phyloP scores from a whole-genome alignment of 2,329 filamentous ascomycete species.

The Microcyclosporella mali region DNA sequence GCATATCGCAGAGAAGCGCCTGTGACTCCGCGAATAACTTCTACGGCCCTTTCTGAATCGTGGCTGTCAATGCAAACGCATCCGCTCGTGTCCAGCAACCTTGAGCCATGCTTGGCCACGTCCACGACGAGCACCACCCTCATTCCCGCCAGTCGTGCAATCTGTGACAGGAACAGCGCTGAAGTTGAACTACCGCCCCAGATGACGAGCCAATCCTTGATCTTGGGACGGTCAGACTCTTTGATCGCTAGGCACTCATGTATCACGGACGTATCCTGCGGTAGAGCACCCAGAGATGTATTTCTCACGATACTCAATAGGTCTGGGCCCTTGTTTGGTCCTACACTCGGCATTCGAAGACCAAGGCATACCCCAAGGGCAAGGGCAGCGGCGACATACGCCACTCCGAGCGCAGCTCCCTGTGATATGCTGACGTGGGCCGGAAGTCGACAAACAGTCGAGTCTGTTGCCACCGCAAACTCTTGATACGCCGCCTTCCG shows the following conservation, averaged over 20 bases:
- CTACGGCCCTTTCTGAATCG: constrained; percentile 9
- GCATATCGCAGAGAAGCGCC: constrained; percentile 10
- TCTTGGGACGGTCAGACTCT: constrained; percentile 8
- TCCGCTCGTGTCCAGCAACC: constrained; percentile 13
- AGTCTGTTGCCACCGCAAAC: constrained; percentile 37
- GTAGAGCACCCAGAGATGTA: constrained; percentile 34
- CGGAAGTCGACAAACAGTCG: constrained; percentile 39
- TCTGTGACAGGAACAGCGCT: constrained; percentile 38
- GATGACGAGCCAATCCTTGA: constrained; percentile 26
- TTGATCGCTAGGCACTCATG: constrained; percentile 29
- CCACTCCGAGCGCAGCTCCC: constrained; percentile 38
- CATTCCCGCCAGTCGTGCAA: constrained; percentile 32
- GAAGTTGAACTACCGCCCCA: constrained; percentile 42
- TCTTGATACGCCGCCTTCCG: constrained; percentile 41
- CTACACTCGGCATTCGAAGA: constrained; percentile 23
- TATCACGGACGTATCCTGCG: constrained; percentile 9
- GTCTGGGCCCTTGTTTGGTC: constrained; percentile 9
- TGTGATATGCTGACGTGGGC: constrained; percentile 29
- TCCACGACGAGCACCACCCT: constrained; percentile 48
- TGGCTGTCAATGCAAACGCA: constrained; percentile 17
- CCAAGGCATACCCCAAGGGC: constrained; percentile 39
- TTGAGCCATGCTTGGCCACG: constrained; percentile 17
- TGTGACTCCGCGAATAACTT: constrained; percentile 13
- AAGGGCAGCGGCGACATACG: constrained; percentile 39
- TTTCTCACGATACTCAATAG: constrained; percentile 23